Evolutionary conservation across 495 filamentous ascomycete genomes (phyloP), one percentile per base, ranked within the genome.

Genomic region (Penicillium steckii): DNA sequence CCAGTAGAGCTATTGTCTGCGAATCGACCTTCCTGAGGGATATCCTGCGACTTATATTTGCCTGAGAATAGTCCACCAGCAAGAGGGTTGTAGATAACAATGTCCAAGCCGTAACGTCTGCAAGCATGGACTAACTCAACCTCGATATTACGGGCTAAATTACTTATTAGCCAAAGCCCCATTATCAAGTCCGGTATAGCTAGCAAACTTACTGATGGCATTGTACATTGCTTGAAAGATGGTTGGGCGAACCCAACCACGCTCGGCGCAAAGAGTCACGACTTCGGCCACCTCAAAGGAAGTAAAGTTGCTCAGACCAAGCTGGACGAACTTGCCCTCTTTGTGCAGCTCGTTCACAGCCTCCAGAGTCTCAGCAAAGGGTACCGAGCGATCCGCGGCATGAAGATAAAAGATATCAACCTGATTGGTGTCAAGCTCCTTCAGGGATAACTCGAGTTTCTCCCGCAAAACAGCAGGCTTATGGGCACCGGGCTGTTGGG

Each of bases 371-470:
- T 92, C 88, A 3, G 82, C 80, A 60, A 95, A 96, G 8, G 87
- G 88, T 3, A 85, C 81, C 0, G 78, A 80, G 7, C 90, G 82
- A 67, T 96, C 91, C 3, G 92, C 78, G 3, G 90, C 90, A 67
- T 96, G 92, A 8, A 96, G 77, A 55, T 96, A 96, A 69, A 88
- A 88, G 44, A 95, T 89, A 64, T 97, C 93, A 0, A 96, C 87
- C 43, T 73, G 76, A 41, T 95, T 82, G 1, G 88, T 85, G 8
- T 81, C 81, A 25, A 96, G 68, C 64, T 92, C 89, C 53, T 76
- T 82, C 51, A 96, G 67, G 15, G 82, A 87, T 13, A 65, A 78
- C 48, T 87, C 78, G 18, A 91, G 67, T 3, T 80, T 78, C 67
- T 83, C 77, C 17, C 77, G 75, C 9, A 95, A 65, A 46, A 76